Percentiles rank a stretch among this genome's conserved stretches.
Conservation (phyloP, 2,329 filamentous ascomycete genomes). For the Aspergillus transmontanensis region DNA sequence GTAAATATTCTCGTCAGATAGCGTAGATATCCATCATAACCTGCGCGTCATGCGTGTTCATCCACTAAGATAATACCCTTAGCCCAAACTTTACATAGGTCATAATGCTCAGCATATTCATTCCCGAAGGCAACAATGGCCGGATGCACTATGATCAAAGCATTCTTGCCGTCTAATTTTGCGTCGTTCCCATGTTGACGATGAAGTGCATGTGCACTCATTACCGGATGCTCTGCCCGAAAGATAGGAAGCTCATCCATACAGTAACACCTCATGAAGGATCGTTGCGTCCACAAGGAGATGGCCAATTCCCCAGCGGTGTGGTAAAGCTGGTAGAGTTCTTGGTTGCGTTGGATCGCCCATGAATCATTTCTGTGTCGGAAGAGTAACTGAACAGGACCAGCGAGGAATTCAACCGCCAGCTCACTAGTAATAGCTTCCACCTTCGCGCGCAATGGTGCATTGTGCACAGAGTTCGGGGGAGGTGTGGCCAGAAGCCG, state of each 20-base stretch:
- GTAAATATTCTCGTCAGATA: background rate
- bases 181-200: slow-evolving; percentile 25
- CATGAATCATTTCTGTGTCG: background rate
- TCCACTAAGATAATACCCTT: slow-evolving; percentile 22
- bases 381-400: slow-evolving; percentile 5
- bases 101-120: slow-evolving; percentile 25
- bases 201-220: slow-evolving; percentile 22
- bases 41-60: background rate
- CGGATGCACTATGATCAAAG: slow-evolving; percentile 22
- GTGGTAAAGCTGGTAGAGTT: slow-evolving; percentile 11
- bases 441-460: background rate
- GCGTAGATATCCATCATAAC: background rate
- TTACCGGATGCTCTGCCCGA: background rate
- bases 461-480: background rate
- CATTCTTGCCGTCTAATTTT: slow-evolving; percentile 16
- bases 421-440: background rate
- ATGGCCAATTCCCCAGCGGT: slow-evolving; percentile 17
- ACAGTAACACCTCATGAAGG: slow-evolving; percentile 12
- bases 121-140: slow-evolving; percentile 24
- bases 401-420: slow-evolving; percentile 2
- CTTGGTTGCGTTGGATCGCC: background rate
- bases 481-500: slow-evolving; percentile 16
- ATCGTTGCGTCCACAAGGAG: slow-evolving; percentile 23
- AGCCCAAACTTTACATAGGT: slow-evolving; percentile 24
- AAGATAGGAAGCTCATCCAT: background rate